A percentile compares a stretch with the other conserved stretches of the same genome.
These are phyloP conservation scores for Vanrija humicola DNA, from an alignment of 1,284 basidiomycete genomes.

Conservation along the genomic window DNA sequence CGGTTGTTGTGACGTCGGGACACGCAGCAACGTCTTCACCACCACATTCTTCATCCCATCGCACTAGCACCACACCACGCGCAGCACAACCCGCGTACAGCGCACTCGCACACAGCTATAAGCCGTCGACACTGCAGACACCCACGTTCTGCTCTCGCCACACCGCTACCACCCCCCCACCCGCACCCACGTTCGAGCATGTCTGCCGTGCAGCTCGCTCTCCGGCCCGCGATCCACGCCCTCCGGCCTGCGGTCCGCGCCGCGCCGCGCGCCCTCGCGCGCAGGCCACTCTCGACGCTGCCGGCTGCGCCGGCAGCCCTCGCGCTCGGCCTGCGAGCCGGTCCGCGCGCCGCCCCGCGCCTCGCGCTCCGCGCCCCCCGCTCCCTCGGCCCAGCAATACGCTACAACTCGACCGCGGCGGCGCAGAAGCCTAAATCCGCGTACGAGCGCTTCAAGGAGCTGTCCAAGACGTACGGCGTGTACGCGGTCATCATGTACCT, in stretches of 20 bases:
- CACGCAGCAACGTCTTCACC: too few relatives aligned
- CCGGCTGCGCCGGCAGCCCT: background rate
- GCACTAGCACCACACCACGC: background rate
- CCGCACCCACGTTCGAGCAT: background rate
- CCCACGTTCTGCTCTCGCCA: too few relatives aligned
- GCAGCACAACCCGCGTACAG: too few relatives aligned
- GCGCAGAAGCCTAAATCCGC: conserved; percentile 15
- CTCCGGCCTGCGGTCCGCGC: background rate
- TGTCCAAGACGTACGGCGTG: conserved; percentile 88
- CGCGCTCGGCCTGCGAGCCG: background rate
- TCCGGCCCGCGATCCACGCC: background rate
- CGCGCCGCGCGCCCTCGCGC: background rate
- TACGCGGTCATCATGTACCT: conserved; percentile 85
- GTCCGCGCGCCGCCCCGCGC: background rate
- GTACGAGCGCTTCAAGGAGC: conserved; percentile 64
- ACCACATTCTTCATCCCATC: background rate
- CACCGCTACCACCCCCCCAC: background rate
- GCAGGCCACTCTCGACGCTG: background rate
- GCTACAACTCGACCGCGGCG: background rate
- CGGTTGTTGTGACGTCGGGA: background rate
- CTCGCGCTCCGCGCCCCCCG: background rate
- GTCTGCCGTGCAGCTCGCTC: background rate
- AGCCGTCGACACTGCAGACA: too few relatives aligned
- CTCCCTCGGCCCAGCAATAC: background rate
- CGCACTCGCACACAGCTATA: too few relatives aligned